Evolutionary conservation across 192 early-diverging fungal species (phyloP).

Genomic region (Coemansia reversa): DNA sequence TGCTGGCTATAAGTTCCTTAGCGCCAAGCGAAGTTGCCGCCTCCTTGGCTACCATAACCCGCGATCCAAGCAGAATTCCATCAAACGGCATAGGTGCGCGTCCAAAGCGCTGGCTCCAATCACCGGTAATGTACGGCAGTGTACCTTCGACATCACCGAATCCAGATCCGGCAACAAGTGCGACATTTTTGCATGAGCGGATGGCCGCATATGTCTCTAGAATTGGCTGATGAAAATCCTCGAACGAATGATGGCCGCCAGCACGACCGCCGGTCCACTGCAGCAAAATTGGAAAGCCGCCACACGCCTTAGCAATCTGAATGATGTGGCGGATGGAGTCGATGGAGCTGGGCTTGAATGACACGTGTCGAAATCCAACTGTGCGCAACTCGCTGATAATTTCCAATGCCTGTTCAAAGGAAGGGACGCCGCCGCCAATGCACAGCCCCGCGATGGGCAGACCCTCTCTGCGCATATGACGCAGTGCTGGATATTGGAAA

Average conservation of each 20-base stretch:
- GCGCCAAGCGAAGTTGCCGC: slow-evolving; percentile 69
- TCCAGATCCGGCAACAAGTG: slow-evolving; percentile 85
- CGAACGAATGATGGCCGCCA: slow-evolving; percentile 90
- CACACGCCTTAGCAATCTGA: slow-evolving; percentile 77
- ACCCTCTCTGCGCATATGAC: slow-evolving; percentile 75
- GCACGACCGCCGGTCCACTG: slow-evolving; percentile 93
- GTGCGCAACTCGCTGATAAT: slow-evolving; percentile 71
- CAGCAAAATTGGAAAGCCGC: slow-evolving; percentile 82
- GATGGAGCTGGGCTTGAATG: slow-evolving; percentile 80
- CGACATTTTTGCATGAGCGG: slow-evolving; percentile 72
- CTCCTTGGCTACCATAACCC: slow-evolving; percentile 90
- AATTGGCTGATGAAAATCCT: slow-evolving; percentile 86
- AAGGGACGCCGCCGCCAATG: slow-evolving; percentile 69
- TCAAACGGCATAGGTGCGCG: slow-evolving; percentile 93
- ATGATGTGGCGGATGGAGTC: slow-evolving; percentile 77
- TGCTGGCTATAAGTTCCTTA: slow-evolving; percentile 81
- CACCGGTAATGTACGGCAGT: slow-evolving; percentile 86
- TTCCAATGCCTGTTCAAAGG: slow-evolving; percentile 75
- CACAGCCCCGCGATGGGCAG: slow-evolving; percentile 69
- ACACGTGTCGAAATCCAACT: slow-evolving; percentile 70
- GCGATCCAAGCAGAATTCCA: slow-evolving; percentile 87
- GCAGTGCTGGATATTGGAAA: slow-evolving; percentile 73
- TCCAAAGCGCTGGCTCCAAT: slow-evolving; percentile 77
- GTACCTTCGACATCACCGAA: slow-evolving; percentile 85
- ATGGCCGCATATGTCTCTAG: slow-evolving; percentile 72